phyloP scores from a whole-genome alignment of 345 rosid genomes.

The Hibiscus trionum region DNA sequence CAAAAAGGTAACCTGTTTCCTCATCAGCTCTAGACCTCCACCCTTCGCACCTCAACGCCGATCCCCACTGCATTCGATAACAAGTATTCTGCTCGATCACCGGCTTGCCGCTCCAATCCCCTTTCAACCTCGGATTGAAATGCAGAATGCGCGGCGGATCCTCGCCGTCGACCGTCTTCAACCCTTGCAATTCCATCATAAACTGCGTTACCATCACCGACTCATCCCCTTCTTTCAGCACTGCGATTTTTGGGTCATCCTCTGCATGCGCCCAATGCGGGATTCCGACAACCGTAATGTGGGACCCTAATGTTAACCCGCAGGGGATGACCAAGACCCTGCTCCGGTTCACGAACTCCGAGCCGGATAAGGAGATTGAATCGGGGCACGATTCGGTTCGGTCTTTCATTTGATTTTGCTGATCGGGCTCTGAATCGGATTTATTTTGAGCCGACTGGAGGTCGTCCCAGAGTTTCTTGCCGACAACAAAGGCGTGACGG shows the following conservation, averaged over 20 bases:
- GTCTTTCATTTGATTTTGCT: constrained; percentile 6
- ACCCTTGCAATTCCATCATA: constrained; percentile 70
- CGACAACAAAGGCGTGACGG: constrained; percentile 48
- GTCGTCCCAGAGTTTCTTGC: constrained; percentile 48
- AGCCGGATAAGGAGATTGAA: constrained; percentile 41
- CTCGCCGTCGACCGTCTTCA: constrained; percentile 55
- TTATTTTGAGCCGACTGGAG: constrained; percentile 26
- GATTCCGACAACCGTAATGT: constrained; percentile 52
- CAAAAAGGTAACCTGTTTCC: constrained; percentile 43
- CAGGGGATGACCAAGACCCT: constrained; percentile 52
- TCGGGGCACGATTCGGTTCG: constrained; percentile 42
- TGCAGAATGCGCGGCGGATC: constrained; percentile 68
- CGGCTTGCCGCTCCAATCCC: constrained; percentile 64
- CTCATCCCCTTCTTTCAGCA: constrained; percentile 38
- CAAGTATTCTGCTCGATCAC: constrained; percentile 73
- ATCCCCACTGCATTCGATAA: constrained; percentile 71
- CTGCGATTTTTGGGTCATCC: constrained; percentile 34
- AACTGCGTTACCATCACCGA: constrained; percentile 63
- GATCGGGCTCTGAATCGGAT: neutral
- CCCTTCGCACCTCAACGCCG: constrained; percentile 66
- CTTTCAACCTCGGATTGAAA: constrained; percentile 60
- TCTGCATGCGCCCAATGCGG: constrained; percentile 56
- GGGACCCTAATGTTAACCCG: constrained; percentile 59
- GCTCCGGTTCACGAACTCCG: constrained; percentile 36
- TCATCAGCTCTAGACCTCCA: constrained; percentile 60